Conservation (phyloP, 805 yeast genomes). For the Scheffersomyces lignosus region DNA sequence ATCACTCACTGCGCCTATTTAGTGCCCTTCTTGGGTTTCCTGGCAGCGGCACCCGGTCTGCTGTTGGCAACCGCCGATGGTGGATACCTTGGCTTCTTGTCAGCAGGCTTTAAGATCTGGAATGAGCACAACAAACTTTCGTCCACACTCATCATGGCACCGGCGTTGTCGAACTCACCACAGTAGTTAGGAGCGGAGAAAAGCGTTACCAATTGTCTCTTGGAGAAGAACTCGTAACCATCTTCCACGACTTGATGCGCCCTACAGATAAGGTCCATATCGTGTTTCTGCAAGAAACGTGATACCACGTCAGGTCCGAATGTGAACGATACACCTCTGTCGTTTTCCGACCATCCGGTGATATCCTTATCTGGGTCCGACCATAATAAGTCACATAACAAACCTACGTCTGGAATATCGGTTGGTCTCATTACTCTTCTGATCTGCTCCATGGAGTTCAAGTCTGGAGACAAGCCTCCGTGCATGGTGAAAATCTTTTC, state of each 20-base stretch:
- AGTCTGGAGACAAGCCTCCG: constrained; percentile 97
- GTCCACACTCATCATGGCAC: constrained; percentile 99
- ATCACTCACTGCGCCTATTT: constrained; percentile 41
- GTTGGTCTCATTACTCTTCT: constrained; percentile 99
- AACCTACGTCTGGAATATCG: constrained; percentile 97
- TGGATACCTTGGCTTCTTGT: constrained; percentile 77
- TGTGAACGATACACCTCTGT: constrained; percentile 98
- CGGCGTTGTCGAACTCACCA: constrained; percentile 98
- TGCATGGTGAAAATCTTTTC: constrained; percentile 99
- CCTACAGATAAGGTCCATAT: constrained; percentile 96
- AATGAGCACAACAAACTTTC: constrained; percentile 94
- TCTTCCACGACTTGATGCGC: constrained; percentile 99
- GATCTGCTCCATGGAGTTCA: constrained; percentile 97
- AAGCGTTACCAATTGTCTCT: constrained; percentile 92
- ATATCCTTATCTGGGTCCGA: constrained; percentile 98
- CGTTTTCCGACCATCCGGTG: constrained; percentile 98
- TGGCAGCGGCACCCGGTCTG: constrained; percentile 60
- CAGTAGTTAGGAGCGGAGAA: constrained; percentile 98
- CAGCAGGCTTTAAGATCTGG: constrained; percentile 97
- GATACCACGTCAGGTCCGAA: constrained; percentile 99
- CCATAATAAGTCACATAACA: constrained; percentile 95
- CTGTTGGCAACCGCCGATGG: constrained; percentile 44
- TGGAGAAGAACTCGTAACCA: constrained; percentile 95
- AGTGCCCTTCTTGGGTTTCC: constrained; percentile 53
- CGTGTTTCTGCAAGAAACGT: constrained; percentile 93